These are phyloP conservation scores for Exophiala sideris DNA, from an alignment of 2,329 filamentous ascomycete genomes.

Conservation along the genomic window DNA sequence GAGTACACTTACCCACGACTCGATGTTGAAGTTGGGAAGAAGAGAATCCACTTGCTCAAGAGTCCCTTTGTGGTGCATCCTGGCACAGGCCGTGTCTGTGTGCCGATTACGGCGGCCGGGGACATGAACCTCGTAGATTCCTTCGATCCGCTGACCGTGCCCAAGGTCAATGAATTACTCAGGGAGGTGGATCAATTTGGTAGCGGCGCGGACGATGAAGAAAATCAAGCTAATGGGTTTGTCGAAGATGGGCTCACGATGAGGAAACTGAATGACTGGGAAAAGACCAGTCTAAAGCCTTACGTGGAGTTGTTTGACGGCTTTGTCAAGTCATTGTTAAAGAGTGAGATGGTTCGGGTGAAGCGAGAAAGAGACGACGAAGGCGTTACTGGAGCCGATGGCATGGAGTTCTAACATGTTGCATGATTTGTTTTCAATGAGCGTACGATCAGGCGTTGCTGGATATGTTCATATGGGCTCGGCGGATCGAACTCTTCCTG, in stretches of 20 bases:
- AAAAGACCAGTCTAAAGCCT: constrained; percentile 92
- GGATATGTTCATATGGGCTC: not conserved
- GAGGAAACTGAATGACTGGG: constrained; percentile 72
- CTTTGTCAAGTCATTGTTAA: constrained; percentile 75
- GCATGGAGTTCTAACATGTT: constrained; percentile 61
- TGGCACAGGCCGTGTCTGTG: constrained; percentile 88
- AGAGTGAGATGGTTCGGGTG: constrained; percentile 58
- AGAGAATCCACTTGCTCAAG: constrained; percentile 96
- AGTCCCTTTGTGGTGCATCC: constrained; percentile 95
- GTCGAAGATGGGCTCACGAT: constrained; percentile 33
- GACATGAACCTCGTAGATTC: constrained; percentile 57
- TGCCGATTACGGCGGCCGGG: constrained; percentile 72
- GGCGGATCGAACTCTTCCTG: too few relatives aligned
- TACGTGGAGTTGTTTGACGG: constrained; percentile 85
- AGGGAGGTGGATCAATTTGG: constrained; percentile 82
- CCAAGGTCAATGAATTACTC: constrained; percentile 78
- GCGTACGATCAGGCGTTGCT: not conserved
- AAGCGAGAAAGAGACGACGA: constrained; percentile 54
- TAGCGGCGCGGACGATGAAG: constrained; percentile 42
- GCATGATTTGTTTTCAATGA: too few relatives aligned
- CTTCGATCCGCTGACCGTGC: constrained; percentile 86
- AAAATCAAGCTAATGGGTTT: constrained; percentile 34
- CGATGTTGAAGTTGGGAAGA: constrained; percentile 96
- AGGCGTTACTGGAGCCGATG: constrained; percentile 42
- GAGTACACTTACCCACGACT: constrained; percentile 98